Conservation (phyloP, 2,329 filamentous ascomycete species). For the Sporothrix phasma region DNA sequence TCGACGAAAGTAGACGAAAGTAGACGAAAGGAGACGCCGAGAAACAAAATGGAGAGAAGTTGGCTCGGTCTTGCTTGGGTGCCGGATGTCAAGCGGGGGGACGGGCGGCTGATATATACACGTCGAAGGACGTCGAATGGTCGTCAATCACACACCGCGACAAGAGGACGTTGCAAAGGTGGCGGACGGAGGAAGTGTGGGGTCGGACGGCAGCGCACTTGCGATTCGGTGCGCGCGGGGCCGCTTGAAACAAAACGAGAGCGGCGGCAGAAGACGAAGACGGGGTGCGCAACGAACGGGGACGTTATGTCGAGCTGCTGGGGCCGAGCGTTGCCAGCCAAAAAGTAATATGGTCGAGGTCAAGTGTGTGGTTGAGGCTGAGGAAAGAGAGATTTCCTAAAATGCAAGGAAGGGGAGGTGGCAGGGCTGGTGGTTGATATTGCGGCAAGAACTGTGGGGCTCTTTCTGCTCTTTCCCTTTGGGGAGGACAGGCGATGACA, state of each 20-base stretch:
- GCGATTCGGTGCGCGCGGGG: background rate
- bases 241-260: background rate
- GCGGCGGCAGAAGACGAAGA: background rate
- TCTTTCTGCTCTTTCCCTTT: background rate
- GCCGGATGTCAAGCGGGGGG: background rate
- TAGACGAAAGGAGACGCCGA: background rate
- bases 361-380: background rate
- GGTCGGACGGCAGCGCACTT: background rate
- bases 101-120: background rate
- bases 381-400: background rate
- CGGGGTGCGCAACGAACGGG: too few species aligned
- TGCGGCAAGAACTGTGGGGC: background rate
- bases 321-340: background rate
- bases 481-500: background rate
- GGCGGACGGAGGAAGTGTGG: background rate
- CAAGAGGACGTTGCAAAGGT: background rate
- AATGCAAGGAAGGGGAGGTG: slow-evolving; percentile 3
- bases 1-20: background rate
- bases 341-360: too few species aligned
- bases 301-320: background rate
- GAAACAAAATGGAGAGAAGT: background rate
- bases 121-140: too few species aligned
- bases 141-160: too few species aligned
- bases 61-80: too few species aligned
- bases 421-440: background rate